Percentiles rank a stretch among this genome's conserved stretches.
Conservation (phyloP, 2,329 filamentous ascomycete genomes). For the Penicillium sp. region DNA sequence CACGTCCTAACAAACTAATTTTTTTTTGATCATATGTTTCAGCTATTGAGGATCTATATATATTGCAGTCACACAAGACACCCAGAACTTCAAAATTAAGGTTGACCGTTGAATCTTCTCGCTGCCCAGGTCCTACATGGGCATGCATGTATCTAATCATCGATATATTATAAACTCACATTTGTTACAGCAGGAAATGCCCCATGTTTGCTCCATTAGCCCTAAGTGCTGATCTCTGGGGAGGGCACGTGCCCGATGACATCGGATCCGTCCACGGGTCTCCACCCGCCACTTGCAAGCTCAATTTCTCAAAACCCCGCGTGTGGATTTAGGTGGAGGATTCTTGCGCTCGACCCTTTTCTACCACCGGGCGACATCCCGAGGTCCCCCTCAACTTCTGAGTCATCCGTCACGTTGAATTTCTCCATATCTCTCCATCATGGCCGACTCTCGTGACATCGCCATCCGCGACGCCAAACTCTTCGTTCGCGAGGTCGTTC, state of each 20-base stretch:
- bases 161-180: neutral
- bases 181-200: neutral
- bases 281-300: conserved; percentile 19
- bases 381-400: neutral
- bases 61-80: too few species aligned
- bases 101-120: too few species aligned
- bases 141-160: too few species aligned
- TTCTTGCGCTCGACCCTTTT: conserved; percentile 6
- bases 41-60: too few species aligned
- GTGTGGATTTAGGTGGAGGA: conserved; percentile 4
- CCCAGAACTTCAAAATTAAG: too few species aligned
- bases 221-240: neutral
- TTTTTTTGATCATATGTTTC: too few species aligned
- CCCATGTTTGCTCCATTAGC: neutral
- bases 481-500: conserved; percentile 41
- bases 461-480: conserved; percentile 44
- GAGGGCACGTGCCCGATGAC: conserved; percentile 23
- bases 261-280: conserved; percentile 18
- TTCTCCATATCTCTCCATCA: neutral
- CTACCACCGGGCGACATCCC: neutral
- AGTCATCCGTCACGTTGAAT: neutral
- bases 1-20: too few species aligned
- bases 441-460: conserved; percentile 36
- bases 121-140: too few species aligned
- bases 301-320: conserved; percentile 8